These are phyloP conservation scores for Cornus controversa DNA, from an alignment of 148 eudicot species.

Conservation along the genomic window DNA sequence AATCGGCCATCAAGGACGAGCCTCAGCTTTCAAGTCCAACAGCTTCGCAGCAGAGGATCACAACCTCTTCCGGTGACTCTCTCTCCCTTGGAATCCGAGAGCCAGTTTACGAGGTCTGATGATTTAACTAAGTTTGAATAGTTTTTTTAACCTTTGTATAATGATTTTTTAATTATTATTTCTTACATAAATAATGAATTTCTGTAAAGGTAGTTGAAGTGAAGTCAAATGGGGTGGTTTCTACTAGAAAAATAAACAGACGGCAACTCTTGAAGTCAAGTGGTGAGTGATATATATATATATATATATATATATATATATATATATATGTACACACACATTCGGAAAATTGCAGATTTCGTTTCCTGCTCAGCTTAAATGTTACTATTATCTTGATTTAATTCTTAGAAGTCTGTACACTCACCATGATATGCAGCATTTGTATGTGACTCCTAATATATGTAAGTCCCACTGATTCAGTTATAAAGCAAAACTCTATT, in stretches of 20 bases:
- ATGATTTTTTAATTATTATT: neutral
- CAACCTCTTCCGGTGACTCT: slow-evolving; percentile 37
- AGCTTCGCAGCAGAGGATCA: slow-evolving; percentile 19
- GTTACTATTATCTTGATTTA: too few relatives aligned
- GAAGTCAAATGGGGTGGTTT: slow-evolving; percentile 62
- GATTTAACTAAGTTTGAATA: too few relatives aligned
- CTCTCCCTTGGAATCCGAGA: slow-evolving; percentile 79
- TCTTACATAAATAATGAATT: neutral
- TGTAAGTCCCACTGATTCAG: too few relatives aligned
- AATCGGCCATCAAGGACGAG: slow-evolving; percentile 18
- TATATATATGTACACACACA: too few relatives aligned
- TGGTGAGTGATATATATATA: slow-evolving; percentile 46
- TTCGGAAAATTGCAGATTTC: too few relatives aligned
- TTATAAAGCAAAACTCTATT: too few relatives aligned
- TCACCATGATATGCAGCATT: too few relatives aligned
- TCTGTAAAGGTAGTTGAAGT: slow-evolving; percentile 83
- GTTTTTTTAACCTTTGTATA: neutral
- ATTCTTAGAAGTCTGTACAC: too few relatives aligned
- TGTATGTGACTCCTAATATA: too few relatives aligned
- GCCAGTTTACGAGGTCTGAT: slow-evolving; percentile 80
- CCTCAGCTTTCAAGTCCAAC: slow-evolving; percentile 7
- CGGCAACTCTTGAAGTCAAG: slow-evolving; percentile 82
- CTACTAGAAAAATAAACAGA: slow-evolving; percentile 71
- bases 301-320: too few relatives aligned
- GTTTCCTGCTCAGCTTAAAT: too few relatives aligned